These are phyloP conservation scores for Microcos paniculata DNA, from an alignment of 345 rosid genomes.

Conservation along the genomic window DNA sequence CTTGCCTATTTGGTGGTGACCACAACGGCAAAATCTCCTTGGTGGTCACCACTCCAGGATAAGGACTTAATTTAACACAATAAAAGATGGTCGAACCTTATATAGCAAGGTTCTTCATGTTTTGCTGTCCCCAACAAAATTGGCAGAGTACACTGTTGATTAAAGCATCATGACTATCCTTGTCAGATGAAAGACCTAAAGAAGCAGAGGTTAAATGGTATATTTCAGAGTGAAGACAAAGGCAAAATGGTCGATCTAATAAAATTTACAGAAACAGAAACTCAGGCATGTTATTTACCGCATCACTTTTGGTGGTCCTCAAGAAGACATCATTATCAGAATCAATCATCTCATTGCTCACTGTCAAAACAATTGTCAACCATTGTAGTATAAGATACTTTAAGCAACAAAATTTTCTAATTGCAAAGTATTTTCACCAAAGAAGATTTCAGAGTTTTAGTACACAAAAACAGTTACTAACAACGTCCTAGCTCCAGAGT, in stretches of 20 bases:
- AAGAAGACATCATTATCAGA: background rate
- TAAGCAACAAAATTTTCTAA: background rate
- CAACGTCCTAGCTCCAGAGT: conserved; percentile 14
- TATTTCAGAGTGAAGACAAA: too few species aligned
- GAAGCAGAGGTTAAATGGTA: background rate
- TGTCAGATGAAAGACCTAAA: background rate
- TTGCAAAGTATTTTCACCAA: background rate
- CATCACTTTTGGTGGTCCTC: background rate
- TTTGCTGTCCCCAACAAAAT: too few species aligned
- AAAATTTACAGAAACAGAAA: background rate
- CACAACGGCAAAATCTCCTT: too few species aligned
- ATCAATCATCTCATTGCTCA: background rate
- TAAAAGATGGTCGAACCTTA: too few species aligned
- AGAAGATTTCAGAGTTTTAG: conserved; percentile 8
- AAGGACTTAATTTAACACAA: too few species aligned
- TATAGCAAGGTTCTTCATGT: too few species aligned
- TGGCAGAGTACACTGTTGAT: too few species aligned
- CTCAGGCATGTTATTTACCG: background rate
- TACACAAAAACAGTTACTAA: conserved; percentile 1
- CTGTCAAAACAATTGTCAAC: background rate
- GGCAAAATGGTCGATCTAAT: background rate
- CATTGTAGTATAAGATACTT: background rate
- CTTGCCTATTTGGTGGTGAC: too few species aligned
- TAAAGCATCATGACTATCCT: too few species aligned
- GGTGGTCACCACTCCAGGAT: too few species aligned